phyloP scores from a whole-genome alignment of 1,284 basidiomycete genomes.

The Cryptococcus depauperatus region DNA sequence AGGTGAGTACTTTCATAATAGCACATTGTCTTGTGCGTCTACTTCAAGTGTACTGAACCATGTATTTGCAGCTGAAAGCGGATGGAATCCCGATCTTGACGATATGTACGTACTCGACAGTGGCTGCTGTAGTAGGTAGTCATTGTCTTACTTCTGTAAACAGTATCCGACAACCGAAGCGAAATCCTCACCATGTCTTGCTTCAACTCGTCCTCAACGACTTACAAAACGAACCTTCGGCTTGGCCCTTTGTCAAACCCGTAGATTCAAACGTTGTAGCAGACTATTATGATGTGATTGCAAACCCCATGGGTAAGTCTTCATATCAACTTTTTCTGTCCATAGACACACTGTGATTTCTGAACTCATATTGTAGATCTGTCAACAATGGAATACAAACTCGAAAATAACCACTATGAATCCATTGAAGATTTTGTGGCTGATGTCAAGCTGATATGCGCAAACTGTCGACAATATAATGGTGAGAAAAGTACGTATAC shows the following conservation, averaged over 20 bases:
- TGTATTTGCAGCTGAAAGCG: conserved; percentile 79
- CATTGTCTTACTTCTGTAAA: not conserved
- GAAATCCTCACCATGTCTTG: conserved; percentile 52
- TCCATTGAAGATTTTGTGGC: conserved; percentile 67
- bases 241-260: conserved; percentile 61
- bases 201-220: conserved; percentile 83
- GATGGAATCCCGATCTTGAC: conserved; percentile 85
- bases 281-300: conserved; percentile 89
- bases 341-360: not conserved
- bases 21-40: not conserved
- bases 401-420: conserved; percentile 68
- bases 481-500: conserved; percentile 74
- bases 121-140: not conserved
- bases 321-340: not conserved
- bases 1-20: conserved; percentile 47
- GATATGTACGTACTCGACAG: conserved; percentile 53
- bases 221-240: conserved; percentile 66
- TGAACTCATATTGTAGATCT: conserved; percentile 56
- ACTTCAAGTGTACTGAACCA: too few species aligned
- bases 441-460: conserved; percentile 78
- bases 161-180: conserved; percentile 51
- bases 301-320: conserved; percentile 80
- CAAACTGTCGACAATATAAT: conserved; percentile 89
- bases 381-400: conserved; percentile 83
- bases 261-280: conserved; percentile 75